Conservation (phyloP, 805 yeast species). For the Metschnikowia drakensbergensis region DNA sequence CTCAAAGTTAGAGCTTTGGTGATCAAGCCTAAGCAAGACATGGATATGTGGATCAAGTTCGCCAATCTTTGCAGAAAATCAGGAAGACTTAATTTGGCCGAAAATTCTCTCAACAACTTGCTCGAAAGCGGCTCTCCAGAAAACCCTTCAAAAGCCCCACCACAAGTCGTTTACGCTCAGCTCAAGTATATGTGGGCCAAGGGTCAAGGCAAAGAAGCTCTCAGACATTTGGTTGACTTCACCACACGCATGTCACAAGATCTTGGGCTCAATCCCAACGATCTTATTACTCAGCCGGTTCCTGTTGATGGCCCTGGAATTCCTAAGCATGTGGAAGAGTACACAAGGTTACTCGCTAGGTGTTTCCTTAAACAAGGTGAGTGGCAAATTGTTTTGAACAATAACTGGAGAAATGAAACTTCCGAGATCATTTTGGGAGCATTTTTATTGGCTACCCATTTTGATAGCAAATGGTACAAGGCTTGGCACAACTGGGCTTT, state of each 20-base stretch:
- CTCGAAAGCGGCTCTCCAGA: slow-evolving; percentile 69
- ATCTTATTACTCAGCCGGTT: slow-evolving; percentile 78
- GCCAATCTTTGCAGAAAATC: slow-evolving; percentile 94
- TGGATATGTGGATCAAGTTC: slow-evolving; percentile 97
- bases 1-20: slow-evolving; percentile 89
- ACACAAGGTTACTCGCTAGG: slow-evolving; percentile 81
- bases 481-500: slow-evolving; percentile 99
- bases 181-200: slow-evolving; percentile 96
- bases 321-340: slow-evolving; percentile 72
- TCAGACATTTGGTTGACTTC: slow-evolving; percentile 80
- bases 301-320: slow-evolving; percentile 72
- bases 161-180: slow-evolving; percentile 96
- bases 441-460: slow-evolving; percentile 88
- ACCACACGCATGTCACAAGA: slow-evolving; percentile 88
- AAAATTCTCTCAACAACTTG: slow-evolving; percentile 77
- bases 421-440: slow-evolving; percentile 88
- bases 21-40: slow-evolving; percentile 90
- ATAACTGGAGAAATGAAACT: slow-evolving; percentile 71
- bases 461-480: slow-evolving; percentile 90
- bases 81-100: slow-evolving; percentile 88
- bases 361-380: slow-evolving; percentile 98
- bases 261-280: slow-evolving; percentile 80
- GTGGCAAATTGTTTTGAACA: slow-evolving; percentile 86
- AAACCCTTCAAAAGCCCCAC: slow-evolving; percentile 77
- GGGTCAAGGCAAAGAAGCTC: slow-evolving; percentile 83